These are phyloP conservation scores for Dioscorea zingiberensis DNA, from an alignment of 106 monocot genomes.

Conservation along the genomic window DNA sequence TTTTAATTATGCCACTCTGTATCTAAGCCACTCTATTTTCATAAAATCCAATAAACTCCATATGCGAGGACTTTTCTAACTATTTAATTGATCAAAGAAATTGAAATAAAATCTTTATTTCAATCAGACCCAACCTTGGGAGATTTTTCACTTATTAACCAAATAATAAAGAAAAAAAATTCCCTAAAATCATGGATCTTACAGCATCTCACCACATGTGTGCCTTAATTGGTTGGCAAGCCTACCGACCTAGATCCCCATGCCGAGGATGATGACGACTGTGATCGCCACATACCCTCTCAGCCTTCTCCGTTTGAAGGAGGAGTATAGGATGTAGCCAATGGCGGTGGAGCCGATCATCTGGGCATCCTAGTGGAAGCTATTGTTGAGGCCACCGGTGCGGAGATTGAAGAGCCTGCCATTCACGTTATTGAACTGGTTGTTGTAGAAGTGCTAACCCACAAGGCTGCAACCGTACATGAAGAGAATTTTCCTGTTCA, in stretches of 20 bases:
- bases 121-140: too few species aligned
- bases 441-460: slow-evolving; percentile 97
- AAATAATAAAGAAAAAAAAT: too few species aligned
- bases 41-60: too few species aligned
- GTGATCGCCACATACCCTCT: slow-evolving; percentile 66
- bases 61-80: too few species aligned
- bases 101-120: too few species aligned
- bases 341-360: slow-evolving; percentile 75
- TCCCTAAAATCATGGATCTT: too few species aligned
- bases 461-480: slow-evolving; percentile 70
- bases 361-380: slow-evolving; percentile 96
- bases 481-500: slow-evolving; percentile 76
- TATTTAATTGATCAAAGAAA: too few species aligned
- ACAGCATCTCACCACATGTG: slow-evolving; percentile 32
- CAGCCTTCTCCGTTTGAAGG: slow-evolving; percentile 44
- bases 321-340: slow-evolving; percentile 67
- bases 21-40: too few species aligned
- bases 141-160: too few species aligned
- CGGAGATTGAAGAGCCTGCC: slow-evolving; percentile 72
- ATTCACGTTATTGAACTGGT: slow-evolving; percentile 98
- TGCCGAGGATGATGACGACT: slow-evolving; percentile 49
- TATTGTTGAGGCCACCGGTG: slow-evolving; percentile 86
- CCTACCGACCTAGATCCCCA: slow-evolving; percentile 80
- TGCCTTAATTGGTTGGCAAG: slow-evolving; percentile 74
- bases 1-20: too few species aligned